Conservation (phyloP, 2,329 filamentous ascomycete genomes). For the Dactylella cylindrospora region DNA sequence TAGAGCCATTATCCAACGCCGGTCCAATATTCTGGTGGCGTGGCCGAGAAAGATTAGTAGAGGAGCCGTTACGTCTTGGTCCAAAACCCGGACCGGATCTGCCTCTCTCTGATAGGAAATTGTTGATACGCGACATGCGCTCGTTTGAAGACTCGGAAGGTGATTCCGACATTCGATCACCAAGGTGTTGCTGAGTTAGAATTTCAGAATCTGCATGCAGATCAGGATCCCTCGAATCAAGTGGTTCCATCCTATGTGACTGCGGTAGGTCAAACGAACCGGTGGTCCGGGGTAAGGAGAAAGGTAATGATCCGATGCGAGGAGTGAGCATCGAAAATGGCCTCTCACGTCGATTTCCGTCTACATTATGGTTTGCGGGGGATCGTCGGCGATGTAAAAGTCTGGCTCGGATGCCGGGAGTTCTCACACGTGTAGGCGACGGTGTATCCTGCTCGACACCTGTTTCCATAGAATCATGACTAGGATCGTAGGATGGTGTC, state of each 20-base stretch:
- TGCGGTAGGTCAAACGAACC: slow-evolving; percentile 24
- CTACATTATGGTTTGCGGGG: slow-evolving; percentile 6
- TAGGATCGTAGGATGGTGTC: neutral
- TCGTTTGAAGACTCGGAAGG: no score
- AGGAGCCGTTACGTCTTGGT: slow-evolving; percentile 1
- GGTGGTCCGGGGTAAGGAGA: slow-evolving; percentile 9
- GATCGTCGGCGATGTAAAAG: slow-evolving; percentile 25
- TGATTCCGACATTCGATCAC: neutral
- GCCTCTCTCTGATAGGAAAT: slow-evolving; percentile 5
- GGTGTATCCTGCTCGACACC: neutral
- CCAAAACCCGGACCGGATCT: slow-evolving; percentile 2
- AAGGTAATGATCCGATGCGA: slow-evolving; percentile 14
- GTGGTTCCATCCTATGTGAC: neutral
- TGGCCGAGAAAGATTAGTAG: slow-evolving; percentile 5
- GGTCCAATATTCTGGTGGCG: neutral
- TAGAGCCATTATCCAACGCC: neutral
- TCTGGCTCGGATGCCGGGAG: slow-evolving; percentile 19
- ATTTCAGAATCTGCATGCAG: slow-evolving; percentile 2
- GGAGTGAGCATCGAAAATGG: slow-evolving; percentile 23
- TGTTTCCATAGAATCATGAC: neutral
- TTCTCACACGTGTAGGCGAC: slow-evolving; percentile 9
- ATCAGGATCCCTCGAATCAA: neutral
- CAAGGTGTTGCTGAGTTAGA: neutral
- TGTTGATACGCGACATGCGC: no score
- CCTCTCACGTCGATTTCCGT: slow-evolving; percentile 11